Percentiles rank a stretch among this genome's conserved stretches.
Evolutionary conservation across 768 basidiomycete species (phyloP).

Genomic region (Wakefieldia striispora): DNA sequence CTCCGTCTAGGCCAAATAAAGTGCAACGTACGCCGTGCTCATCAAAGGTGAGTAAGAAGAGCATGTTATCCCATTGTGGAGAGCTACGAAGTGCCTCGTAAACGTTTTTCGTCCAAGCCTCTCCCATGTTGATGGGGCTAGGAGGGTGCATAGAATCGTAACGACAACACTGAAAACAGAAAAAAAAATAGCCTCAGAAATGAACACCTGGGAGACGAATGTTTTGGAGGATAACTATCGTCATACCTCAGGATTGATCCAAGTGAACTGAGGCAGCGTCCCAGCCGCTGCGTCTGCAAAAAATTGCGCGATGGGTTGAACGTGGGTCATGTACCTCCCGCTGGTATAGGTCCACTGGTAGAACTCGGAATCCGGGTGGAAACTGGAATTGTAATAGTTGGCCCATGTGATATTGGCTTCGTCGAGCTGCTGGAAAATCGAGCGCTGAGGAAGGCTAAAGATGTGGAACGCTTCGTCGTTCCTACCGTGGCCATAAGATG

Average conservation of each 20-base stretch:
- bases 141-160: conserved; percentile 29
- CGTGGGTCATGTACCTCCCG: conserved; percentile 15
- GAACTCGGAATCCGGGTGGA: conserved; percentile 24
- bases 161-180: conserved; percentile 17
- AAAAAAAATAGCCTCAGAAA: too few species aligned
- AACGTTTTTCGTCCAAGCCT: conserved; percentile 21
- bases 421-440: conserved; percentile 28
- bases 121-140: conserved; percentile 26
- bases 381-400: conserved; percentile 29
- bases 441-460: conserved; percentile 25
- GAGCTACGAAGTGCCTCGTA: conserved; percentile 26
- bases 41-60: conserved; percentile 25
- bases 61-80: conserved; percentile 20
- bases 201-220: too few species aligned
- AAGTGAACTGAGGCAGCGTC: conserved; percentile 24
- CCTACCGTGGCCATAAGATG: conserved; percentile 23
- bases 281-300: conserved; percentile 24
- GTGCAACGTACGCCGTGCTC: conserved; percentile 23
- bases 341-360: conserved; percentile 19
- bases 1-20: too few species aligned
- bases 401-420: conserved; percentile 23
- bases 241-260: conserved; percentile 26
- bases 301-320: conserved; percentile 15
- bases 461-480: conserved; percentile 15
- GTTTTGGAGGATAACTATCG: too few species aligned